Base-by-base conservation (phyloP, 1,284 basidiomycete species). In the Phellinidium pouzarii region DNA sequence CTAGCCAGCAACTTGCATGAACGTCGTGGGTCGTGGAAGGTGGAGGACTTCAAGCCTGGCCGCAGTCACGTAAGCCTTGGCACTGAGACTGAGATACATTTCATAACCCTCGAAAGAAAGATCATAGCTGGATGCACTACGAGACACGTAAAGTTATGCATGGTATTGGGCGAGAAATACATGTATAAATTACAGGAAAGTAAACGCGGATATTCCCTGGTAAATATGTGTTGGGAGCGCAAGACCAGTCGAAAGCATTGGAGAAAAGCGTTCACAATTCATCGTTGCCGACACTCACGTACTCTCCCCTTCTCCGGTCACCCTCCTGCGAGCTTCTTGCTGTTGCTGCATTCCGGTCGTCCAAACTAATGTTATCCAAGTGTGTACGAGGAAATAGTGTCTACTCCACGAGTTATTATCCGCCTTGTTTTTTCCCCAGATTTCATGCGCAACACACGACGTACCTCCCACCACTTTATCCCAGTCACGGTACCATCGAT, bases 401-500 rank as follows among this genome's bases (percentile, higher is more conserved):
- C 83, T 86, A 46, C 36, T 38, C 6, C 23, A 50, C 8, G 31
- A 38, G 50, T 54, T 53, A 52, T 25, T 49, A 50, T 36, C 55
- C 26, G 41, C 38, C 26, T 44, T 50, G 43, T 46, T 57, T 17
- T 48, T 27, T 17, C 12, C 3, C 43, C 9, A 26, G 11, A 50
- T 38, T 12, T 25, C 46, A 36, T n/a, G 23, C n/a, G 17, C 17
- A 40, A 19, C 19, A n/a, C 37, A 26, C 25, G 12, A 68, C 78
- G 65, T 59, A 87, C 87, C 77, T 88, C 82, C 87, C 87, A 90
- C 87, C 86, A 89, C 59, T 80, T 72, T 59, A 75, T 74, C 54
- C 77, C 76, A 56, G 71, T 68, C 50, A 82, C 65, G 59, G 76
- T 77, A 37, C 80, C 71, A 60, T 80, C 75, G 50, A 88, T 67